Evolutionary conservation across 805 yeast genomes (phyloP).

Genomic region (Nakazawaea sp.): DNA sequence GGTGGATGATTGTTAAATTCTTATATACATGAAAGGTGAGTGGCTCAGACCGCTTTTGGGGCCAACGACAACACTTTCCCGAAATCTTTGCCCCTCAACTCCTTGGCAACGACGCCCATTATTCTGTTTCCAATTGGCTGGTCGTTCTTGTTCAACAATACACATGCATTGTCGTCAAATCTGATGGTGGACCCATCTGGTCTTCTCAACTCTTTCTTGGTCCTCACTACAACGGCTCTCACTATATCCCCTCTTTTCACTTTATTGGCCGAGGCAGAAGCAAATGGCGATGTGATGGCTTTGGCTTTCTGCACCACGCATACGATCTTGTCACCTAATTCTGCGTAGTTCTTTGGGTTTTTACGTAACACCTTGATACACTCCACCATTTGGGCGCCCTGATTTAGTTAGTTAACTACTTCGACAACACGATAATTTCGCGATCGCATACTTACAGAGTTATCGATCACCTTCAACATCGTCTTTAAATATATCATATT

Average conservation of each 20-base stretch:
- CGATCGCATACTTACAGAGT: constrained; percentile 40
- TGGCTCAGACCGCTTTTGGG: constrained; percentile 61
- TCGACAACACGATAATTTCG: not conserved
- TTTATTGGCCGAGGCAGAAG: constrained; percentile 72
- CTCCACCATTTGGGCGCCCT: constrained; percentile 88
- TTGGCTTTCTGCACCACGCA: constrained; percentile 91
- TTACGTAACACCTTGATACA: constrained; percentile 93
- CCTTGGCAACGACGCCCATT: constrained; percentile 84
- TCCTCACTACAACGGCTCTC: constrained; percentile 92
- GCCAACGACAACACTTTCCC: constrained; percentile 87
- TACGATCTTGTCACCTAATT: constrained; percentile 87
- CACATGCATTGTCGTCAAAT: constrained; percentile 97
- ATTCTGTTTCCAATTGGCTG: constrained; percentile 96
- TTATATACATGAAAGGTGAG: too few relatives aligned
- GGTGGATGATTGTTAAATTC: too few relatives aligned
- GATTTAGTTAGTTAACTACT: not conserved
- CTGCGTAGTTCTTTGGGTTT: constrained; percentile 75
- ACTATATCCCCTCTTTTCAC: constrained; percentile 94
- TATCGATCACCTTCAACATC: constrained; percentile 84
- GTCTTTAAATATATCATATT: constrained; percentile 85
- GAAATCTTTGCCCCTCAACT: constrained; percentile 74
- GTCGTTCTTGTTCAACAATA: constrained; percentile 77
- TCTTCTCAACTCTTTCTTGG: constrained; percentile 64
- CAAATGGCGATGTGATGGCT: constrained; percentile 62
- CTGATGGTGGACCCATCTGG: constrained; percentile 81